Conservation (phyloP, 2,329 filamentous ascomycete species). For the Epichloe scottii region DNA sequence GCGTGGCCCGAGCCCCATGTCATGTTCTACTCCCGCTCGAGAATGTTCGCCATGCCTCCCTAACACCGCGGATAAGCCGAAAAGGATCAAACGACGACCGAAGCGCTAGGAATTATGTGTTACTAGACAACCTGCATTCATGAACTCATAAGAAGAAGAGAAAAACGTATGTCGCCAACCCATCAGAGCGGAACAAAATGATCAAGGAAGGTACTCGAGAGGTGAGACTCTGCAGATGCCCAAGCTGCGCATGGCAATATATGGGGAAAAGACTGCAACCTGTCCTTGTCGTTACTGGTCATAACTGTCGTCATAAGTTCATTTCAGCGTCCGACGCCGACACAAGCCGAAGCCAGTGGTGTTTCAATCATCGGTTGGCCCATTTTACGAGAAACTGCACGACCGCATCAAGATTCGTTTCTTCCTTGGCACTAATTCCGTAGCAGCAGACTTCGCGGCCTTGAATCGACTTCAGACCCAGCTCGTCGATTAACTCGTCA, state of each 20-base stretch:
- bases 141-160: constrained; percentile 19
- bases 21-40: constrained; percentile 4
- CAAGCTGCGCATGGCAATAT: background rate
- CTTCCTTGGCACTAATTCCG: constrained; percentile 95
- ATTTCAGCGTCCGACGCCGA: constrained; percentile 2
- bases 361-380: constrained; percentile 50
- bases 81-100: background rate
- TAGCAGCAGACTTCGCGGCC: constrained; percentile 96
- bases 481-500: constrained; percentile 85
- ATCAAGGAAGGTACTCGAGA: background rate
- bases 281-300: constrained; percentile 6
- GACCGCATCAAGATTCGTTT: constrained; percentile 95
- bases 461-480: constrained; percentile 80
- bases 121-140: constrained; percentile 10
- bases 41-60: constrained; percentile 6
- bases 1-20: constrained; percentile 1
- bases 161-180: constrained; percentile 19
- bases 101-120: constrained; percentile 1
- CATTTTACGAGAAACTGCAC: constrained; percentile 92
- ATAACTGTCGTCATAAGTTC: constrained; percentile 5
- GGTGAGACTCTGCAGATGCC: background rate
- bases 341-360: background rate
- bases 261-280: background rate
- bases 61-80: constrained; percentile 1
- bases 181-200: constrained; percentile 5